Evolutionary conservation across 257 asterid species (phyloP), one percentile per base, ranked within the genome.

Genomic region (Fraxinus anomala): DNA sequence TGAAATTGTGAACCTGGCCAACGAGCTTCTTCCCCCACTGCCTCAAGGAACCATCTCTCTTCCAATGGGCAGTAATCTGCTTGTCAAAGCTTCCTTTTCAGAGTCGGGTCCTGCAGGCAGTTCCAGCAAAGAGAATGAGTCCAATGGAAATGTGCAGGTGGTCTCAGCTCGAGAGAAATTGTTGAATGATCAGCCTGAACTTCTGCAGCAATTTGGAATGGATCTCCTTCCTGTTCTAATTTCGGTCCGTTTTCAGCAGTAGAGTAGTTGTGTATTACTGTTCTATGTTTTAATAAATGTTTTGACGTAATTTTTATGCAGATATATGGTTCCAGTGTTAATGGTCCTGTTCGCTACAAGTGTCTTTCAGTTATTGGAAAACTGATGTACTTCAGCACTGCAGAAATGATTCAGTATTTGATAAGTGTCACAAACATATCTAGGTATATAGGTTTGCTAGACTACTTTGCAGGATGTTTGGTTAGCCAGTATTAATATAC

Each of bases 291-390:
- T 44, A 19, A 77, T 49, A 56, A 67, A 34, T 47, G 44, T 31
- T 68, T 74, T 54, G 40, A 68, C 65, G 47, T 71, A 54, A 30
- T 44, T 74, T 80, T 72, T 63, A 33, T 79, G 90, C 94, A 96
- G 99, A 90, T 96, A 61, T 96, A 96, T 77, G 98, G 97, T 77
- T 91, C 99, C 86, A 96, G 99, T 83, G 99, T 96, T 31, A 96
- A 91, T 85, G 93, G 95, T 82, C 95, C 95, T 69, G 98, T 96
- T 77, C 98, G 99, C 73, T 93, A 96, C 87, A 94, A 90, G 88
- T 96, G 99, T 81, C 97, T 96, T 75, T 92, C 98, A 14, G 98
- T 88, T 73, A 93, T 96, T 49, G 98, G 97, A 63, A 93, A 96
- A 82, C 96, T 96, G 77, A 92, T 96, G 99, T 93, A 92, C 87